Conservation (phyloP, 2,329 filamentous ascomycete species). For the Neocucurbitaria cava region DNA sequence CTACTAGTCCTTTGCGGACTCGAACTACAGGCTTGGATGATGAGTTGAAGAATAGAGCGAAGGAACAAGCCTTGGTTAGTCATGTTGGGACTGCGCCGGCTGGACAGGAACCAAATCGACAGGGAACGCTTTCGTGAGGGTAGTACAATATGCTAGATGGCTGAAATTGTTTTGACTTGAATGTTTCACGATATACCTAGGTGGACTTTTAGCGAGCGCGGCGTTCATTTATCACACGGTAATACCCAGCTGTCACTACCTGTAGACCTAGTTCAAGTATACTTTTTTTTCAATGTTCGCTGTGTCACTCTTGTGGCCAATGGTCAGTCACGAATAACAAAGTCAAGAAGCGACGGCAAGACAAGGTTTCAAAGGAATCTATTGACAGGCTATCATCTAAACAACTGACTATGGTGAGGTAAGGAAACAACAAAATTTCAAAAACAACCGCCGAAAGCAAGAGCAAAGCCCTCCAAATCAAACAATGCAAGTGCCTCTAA, state of each 20-base stretch:
- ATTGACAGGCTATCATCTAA: no score
- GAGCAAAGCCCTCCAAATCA: no score
- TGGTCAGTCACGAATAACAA: no score
- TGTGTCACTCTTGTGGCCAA: no score
- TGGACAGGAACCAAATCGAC: slow-evolving; percentile 33
- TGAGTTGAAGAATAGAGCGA: slow-evolving; percentile 26
- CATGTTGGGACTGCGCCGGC: slow-evolving; percentile 40
- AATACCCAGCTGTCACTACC: not conserved
- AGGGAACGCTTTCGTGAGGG: slow-evolving; percentile 35
- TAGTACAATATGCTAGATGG: not conserved
- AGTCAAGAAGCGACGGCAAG: no score
- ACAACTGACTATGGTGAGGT: no score
- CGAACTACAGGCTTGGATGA: slow-evolving; percentile 37
- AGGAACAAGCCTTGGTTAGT: slow-evolving; percentile 23
- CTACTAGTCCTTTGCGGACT: slow-evolving; percentile 45
- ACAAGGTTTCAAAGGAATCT: no score
- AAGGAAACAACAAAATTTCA: no score
- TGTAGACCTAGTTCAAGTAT: not conserved
- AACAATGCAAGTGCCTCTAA: no score
- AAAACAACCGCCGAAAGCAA: no score
- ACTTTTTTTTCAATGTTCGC: no score
- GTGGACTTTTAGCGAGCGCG: not conserved
- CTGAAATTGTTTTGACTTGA: not conserved
- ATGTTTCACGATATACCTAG: not conserved
- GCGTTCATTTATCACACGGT: not conserved